phyloP scores from a whole-genome alignment of 2,329 filamentous ascomycete genomes.

The Fusarium subtropicale region DNA sequence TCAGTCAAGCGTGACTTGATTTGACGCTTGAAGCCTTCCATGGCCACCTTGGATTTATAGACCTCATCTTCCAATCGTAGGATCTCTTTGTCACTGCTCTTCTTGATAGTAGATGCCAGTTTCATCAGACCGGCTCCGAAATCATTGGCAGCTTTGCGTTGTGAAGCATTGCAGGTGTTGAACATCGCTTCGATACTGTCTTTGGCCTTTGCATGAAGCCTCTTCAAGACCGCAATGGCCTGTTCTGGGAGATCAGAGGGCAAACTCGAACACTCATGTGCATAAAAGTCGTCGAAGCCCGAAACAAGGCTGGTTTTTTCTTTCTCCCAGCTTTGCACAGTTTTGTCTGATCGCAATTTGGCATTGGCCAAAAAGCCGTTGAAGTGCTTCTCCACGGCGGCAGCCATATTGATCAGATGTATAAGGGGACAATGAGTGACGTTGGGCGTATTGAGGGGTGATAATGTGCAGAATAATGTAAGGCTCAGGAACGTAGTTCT shows the following conservation, averaged over 20 bases:
- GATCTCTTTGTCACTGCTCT: neutral
- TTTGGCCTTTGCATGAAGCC: neutral
- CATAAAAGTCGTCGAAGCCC: neutral
- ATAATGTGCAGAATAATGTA: neutral
- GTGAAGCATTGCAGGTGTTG: neutral
- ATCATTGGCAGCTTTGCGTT: neutral
- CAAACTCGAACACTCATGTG: neutral
- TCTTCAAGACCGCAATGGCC: neutral
- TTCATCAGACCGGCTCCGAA: neutral
- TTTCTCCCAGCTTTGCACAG: neutral
- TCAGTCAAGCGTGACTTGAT: neutral
- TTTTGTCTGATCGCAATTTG: neutral
- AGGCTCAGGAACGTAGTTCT: neutral
- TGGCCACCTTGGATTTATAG: neutral
- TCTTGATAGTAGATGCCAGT: neutral
- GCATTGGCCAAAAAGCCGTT: neutral
- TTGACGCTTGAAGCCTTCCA: neutral
- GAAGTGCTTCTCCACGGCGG: neutral
- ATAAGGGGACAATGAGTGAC: neutral
- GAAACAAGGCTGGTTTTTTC: neutral
- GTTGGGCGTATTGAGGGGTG: neutral
- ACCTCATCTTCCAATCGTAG: too few relatives aligned
- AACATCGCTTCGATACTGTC: constrained; percentile 6
- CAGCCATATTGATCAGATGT: neutral
- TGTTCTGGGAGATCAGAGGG: neutral